phyloP scores from a whole-genome alignment of 2,329 filamentous ascomycete species.

The Pseudogymnoascus sp. region DNA sequence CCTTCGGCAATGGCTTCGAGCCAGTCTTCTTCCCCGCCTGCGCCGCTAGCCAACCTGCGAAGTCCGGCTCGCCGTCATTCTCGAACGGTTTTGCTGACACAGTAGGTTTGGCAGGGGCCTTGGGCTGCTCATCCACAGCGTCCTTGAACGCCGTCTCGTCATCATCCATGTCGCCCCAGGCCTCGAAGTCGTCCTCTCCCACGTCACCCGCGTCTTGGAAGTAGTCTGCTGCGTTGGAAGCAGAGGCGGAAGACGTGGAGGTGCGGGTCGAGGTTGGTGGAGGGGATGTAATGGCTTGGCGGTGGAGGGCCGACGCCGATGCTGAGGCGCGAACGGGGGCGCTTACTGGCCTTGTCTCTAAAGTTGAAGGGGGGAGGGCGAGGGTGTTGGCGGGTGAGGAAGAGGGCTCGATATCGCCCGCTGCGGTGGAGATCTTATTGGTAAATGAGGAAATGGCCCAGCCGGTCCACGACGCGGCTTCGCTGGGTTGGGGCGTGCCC shows the following conservation, averaged over 20 bases:
- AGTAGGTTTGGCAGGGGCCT: conserved; percentile 17
- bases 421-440: conserved; percentile 78
- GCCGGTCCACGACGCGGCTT: conserved; percentile 71
- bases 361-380: conserved; percentile 33
- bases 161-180: conserved; percentile 63
- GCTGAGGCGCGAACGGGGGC: conserved; percentile 32
- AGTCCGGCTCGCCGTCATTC: conserved; percentile 85
- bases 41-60: conserved; percentile 88
- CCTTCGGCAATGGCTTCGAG: conserved; percentile 70
- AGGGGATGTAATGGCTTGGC: conserved; percentile 50
- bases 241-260: conserved; percentile 39
- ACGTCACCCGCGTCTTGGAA: conserved; percentile 49
- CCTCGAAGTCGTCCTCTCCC: conserved; percentile 54
- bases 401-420: conserved; percentile 68
- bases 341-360: conserved; percentile 29
- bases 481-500: conserved; percentile 61
- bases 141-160: conserved; percentile 44
- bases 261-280: conserved; percentile 37
- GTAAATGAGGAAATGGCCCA: conserved; percentile 99
- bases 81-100: conserved; percentile 52
- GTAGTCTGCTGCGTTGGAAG: conserved; percentile 39
- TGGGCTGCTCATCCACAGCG: conserved; percentile 18
- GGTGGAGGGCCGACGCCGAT: conserved; percentile 52
- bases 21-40: conserved; percentile 57
- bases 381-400: conserved; percentile 38